A percentile compares a stretch with the other conserved stretches of the same genome.
These are phyloP conservation scores for Cladosporium sp. DNA, from an alignment of 2,329 filamentous ascomycete species.

Conservation along the genomic window DNA sequence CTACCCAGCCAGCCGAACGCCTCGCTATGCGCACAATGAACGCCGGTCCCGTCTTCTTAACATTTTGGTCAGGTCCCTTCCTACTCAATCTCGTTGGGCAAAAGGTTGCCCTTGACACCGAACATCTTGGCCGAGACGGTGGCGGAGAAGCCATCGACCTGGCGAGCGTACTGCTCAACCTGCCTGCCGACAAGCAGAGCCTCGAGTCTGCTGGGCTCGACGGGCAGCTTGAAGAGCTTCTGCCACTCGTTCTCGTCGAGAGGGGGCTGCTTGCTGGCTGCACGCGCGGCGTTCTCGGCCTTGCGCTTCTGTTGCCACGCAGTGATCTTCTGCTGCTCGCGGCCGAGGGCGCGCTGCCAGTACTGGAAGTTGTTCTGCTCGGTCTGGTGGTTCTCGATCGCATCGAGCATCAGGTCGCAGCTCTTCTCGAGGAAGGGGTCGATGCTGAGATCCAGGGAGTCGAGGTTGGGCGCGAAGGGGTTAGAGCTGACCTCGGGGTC, in stretches of 20 bases:
- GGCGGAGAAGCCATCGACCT: slow-evolving; percentile 94
- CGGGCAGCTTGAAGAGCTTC: slow-evolving; percentile 94
- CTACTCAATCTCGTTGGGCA: slow-evolving; percentile 43
- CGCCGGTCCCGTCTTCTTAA: slow-evolving; percentile 18
- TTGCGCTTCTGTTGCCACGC: slow-evolving; percentile 97
- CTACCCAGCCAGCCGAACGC: slow-evolving; percentile 20
- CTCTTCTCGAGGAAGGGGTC: slow-evolving; percentile 99
- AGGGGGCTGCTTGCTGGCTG: slow-evolving; percentile 80
- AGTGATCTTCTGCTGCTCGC: slow-evolving; percentile 94
- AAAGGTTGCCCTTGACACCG: slow-evolving; percentile 72
- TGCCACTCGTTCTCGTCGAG: slow-evolving; percentile 98
- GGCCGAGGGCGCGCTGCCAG: slow-evolving; percentile 89
- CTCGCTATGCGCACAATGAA: slow-evolving; percentile 19
- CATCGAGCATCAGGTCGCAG: slow-evolving; percentile 91
- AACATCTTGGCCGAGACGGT: slow-evolving; percentile 97
- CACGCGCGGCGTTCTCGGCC: slow-evolving; percentile 84
- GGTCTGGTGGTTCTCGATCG: slow-evolving; percentile 96
- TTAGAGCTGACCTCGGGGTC: slow-evolving; percentile 58
- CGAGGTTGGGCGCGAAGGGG: slow-evolving; percentile 83
- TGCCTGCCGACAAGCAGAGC: slow-evolving; percentile 93
- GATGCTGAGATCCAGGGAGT: slow-evolving; percentile 86
- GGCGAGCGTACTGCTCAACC: slow-evolving; percentile 95
- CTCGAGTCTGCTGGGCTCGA: slow-evolving; percentile 89
- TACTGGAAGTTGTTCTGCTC: slow-evolving; percentile 99
- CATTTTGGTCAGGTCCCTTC: neutral